A percentile compares a stretch with the other conserved stretches of the same genome.
phyloP scores from a whole-genome alignment of 225 moss, liverwort and hornwort species.

The Ulota crispa region DNA sequence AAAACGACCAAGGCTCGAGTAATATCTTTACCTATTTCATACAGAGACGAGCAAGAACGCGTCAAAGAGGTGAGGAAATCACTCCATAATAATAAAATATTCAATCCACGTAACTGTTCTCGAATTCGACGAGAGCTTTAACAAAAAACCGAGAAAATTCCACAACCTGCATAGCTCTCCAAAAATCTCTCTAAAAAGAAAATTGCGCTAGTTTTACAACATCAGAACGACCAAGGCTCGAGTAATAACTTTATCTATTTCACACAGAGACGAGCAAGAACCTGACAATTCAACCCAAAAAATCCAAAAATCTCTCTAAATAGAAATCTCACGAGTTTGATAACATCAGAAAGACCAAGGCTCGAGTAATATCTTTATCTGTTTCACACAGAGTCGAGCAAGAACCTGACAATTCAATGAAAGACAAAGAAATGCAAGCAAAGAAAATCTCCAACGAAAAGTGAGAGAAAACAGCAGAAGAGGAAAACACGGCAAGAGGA shows the following conservation, averaged over 20 bases:
- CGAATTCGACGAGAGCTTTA: background rate
- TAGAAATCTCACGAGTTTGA: too few relatives aligned
- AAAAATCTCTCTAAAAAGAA: background rate
- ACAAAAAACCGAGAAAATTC: background rate
- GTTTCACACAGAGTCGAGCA: too few relatives aligned
- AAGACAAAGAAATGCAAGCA: too few relatives aligned
- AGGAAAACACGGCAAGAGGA: conserved; percentile 38
- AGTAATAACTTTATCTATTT: background rate
- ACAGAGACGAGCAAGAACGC: conserved; percentile 7
- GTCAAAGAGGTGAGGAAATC: too few relatives aligned
- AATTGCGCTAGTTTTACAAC: background rate
- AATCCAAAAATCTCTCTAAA: too few relatives aligned
- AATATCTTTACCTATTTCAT: background rate
- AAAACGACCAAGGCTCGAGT: background rate
- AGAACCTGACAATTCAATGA: too few relatives aligned
- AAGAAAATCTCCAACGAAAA: background rate
- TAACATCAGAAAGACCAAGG: too few relatives aligned
- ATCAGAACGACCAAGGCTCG: background rate
- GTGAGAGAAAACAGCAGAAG: too few relatives aligned
- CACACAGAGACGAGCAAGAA: conserved; percentile 2
- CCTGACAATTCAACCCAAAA: too few relatives aligned
- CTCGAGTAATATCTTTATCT: too few relatives aligned
- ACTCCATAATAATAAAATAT: too few relatives aligned
- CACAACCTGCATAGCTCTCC: background rate
- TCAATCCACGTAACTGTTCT: background rate